Conservation (phyloP, 768 basidiomycete genomes). For the Pluteus cervinus region DNA sequence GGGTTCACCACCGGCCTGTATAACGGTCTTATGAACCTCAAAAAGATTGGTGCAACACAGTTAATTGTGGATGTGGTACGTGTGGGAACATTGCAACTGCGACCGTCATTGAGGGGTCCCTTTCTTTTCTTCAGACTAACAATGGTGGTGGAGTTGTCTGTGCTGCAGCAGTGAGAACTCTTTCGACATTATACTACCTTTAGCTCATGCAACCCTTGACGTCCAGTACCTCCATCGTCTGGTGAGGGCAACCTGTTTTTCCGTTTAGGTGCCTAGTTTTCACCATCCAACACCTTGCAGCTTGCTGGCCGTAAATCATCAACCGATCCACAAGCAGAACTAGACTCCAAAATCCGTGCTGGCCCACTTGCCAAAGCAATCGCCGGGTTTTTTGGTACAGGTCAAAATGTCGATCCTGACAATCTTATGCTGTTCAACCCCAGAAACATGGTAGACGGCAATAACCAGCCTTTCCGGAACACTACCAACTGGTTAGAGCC, state of each 20-base stretch:
- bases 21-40: constrained; percentile 40
- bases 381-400: constrained; percentile 34
- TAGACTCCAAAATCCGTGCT: constrained; percentile 43
- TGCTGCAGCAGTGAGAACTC: constrained; percentile 44
- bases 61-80: constrained; percentile 56
- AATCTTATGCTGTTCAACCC: constrained; percentile 43
- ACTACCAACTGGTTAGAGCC: constrained; percentile 41
- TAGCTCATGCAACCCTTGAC: constrained; percentile 1
- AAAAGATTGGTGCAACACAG: constrained; percentile 40
- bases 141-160: constrained; percentile 55
- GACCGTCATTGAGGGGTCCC: constrained; percentile 1
- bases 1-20: constrained; percentile 37
- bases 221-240: constrained; percentile 42
- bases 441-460: constrained; percentile 42
- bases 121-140: constrained; percentile 29
- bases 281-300: constrained; percentile 17
- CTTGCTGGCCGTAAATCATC: constrained; percentile 46
- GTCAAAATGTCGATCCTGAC: constrained; percentile 42
- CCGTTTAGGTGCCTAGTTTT: constrained; percentile 1
- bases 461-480: constrained; percentile 36
- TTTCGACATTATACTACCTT: constrained; percentile 1
- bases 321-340: constrained; percentile 48
- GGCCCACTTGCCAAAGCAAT: constrained; percentile 45
- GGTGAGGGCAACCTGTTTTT: constrained; percentile 18
- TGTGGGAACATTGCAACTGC: too few relatives aligned